Base-by-base conservation (phyloP, 768 basidiomycete species). In the Cyathus striatus region DNA sequence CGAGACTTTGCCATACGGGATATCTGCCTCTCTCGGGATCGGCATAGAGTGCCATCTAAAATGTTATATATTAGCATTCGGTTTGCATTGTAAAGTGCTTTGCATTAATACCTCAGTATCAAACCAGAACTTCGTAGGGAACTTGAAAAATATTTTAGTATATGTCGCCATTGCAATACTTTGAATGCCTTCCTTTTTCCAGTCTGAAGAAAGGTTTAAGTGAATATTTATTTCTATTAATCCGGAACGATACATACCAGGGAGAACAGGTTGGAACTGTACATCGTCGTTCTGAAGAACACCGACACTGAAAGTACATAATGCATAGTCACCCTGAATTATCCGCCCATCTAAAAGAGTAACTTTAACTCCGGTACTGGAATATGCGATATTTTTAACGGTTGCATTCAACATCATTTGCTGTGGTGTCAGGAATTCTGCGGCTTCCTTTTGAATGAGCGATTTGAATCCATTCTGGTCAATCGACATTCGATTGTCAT, bases 81-180 rank as follows among this genome's bases (percentile, higher is more conserved):
- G 13, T 6, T 14, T 35, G 33, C 13, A 38, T 27, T 5, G 23
- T 17, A 16, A 38, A 14, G 6, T 14, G 12, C 22, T 12, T n/a
- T 21, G 26, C 38, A n/a, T n/a, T n/a, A n/a, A 14, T 42, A 66
- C 68, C 59, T 71, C 64, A 0, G 66, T 66, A 39, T 67, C 59
- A 37, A 68, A 70, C 67, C 67, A 84, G 56, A 85, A 85, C 20
- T 76, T 79, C 43, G 72, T 53, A 0, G 74, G 65, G 51, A 84
- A 85, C 47, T 79, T 72, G 38, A 84, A 52, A 58, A 83, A 84
- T 20, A 85, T 81, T 57, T 84, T 84, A 2, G 83, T 81, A 47
- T 81, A 85, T 1, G 73, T 80, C 5, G 65, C 79, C 83, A 85
- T 83, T 10, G 66, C 65, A 59, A 83, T 75, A 44, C 72, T 73